A percentile compares a stretch with the other conserved stretches of the same genome.
Conservation (phyloP, 768 basidiomycete genomes). For the Mycena chlorophos region DNA sequence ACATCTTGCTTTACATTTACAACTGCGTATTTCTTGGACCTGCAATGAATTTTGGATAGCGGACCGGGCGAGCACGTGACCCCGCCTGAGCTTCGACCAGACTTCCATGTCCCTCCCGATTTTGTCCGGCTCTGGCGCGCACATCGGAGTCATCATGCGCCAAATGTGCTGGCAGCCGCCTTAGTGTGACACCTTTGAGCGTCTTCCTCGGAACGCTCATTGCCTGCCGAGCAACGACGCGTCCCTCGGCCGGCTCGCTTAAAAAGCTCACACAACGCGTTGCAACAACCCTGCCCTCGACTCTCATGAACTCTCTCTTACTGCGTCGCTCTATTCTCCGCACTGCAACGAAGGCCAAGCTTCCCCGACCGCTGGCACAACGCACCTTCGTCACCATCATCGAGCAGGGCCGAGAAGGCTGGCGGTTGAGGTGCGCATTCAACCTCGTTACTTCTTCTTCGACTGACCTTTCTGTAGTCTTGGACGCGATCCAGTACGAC, state of each 20-base stretch:
- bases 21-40: no score
- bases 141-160: no score
- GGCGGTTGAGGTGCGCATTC: conserved; percentile 43
- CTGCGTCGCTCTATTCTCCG: conserved; percentile 17
- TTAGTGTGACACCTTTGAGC: no score
- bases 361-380: conserved; percentile 4
- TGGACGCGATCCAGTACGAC: conserved; percentile 45
- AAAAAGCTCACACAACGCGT: background rate
- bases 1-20: no score
- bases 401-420: conserved; percentile 53
- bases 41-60: no score
- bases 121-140: no score
- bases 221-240: background rate
- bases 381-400: conserved; percentile 50
- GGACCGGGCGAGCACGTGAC: no score
- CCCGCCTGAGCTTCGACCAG: no score
- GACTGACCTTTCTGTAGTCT: conserved; percentile 31
- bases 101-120: no score
- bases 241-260: background rate
- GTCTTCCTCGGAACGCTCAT: no score
- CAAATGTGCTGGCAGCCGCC: no score
- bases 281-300: background rate
- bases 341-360: conserved; percentile 6
- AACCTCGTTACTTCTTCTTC: background rate
- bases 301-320: conserved; percentile 10